Evolutionary conservation across 2,329 filamentous ascomycete genomes (phyloP).

Genomic region (Fusarium newnesense): DNA sequence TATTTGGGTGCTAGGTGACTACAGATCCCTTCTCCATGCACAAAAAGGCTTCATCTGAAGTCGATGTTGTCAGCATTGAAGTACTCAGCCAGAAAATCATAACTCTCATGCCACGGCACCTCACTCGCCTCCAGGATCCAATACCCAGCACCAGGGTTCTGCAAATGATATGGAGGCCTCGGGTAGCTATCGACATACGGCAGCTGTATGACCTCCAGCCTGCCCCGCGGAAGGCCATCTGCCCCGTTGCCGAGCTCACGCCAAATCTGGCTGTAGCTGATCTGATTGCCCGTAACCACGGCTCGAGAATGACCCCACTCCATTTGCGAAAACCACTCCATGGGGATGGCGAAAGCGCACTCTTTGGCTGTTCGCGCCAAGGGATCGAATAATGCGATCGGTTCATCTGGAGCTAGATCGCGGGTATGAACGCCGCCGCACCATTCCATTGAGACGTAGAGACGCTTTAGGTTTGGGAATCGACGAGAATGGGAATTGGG

Average conservation of each 20-base stretch:
- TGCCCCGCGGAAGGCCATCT: not conserved
- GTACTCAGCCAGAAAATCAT: too few species aligned
- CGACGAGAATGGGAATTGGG: rapidly evolving
- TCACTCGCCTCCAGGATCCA: not conserved
- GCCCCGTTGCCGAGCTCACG: not conserved
- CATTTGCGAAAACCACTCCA: not conserved
- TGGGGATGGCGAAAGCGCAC: not conserved
- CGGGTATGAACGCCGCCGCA: rapidly evolving
- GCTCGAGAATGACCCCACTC: not conserved
- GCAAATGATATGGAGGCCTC: not conserved
- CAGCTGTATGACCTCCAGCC: not conserved
- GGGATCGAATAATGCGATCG: not conserved
- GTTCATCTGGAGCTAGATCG: not conserved
- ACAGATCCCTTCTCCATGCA: too few species aligned
- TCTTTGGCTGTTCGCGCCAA: not conserved
- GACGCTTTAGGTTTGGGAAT: not conserved
- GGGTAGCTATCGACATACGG: constrained; percentile 11
- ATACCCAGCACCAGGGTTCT: not conserved
- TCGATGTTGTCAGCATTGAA: too few species aligned
- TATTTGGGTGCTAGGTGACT: too few species aligned
- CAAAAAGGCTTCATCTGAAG: too few species aligned
- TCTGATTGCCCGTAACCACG: not conserved
- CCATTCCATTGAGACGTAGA: not conserved
- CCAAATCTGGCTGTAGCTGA: constrained; percentile 4
- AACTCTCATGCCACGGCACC: too few species aligned